Conservation (phyloP, 2,329 filamentous ascomycete genomes). For the Trichophyton schoenleinii region DNA sequence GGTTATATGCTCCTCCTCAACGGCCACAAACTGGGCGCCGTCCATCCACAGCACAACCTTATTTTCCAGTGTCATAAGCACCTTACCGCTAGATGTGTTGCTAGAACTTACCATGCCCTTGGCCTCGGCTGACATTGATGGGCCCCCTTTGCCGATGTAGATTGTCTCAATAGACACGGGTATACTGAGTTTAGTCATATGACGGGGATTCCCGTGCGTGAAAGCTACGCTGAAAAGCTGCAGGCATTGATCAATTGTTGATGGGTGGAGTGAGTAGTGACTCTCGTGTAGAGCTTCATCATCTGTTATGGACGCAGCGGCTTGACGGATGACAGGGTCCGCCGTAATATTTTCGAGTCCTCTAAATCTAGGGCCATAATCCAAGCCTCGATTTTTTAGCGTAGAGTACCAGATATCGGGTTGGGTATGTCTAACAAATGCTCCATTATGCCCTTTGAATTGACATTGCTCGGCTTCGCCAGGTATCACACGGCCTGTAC, state of each 20-base stretch:
- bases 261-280: slow-evolving; percentile 13
- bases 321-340: not conserved
- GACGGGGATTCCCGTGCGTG: not conserved
- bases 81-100: not conserved
- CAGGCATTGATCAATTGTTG: slow-evolving; percentile 16
- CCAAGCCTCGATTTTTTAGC: not conserved
- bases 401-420: not conserved
- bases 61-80: not conserved
- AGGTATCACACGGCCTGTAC: not conserved
- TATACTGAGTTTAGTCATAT: not conserved
- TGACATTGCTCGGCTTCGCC: not conserved
- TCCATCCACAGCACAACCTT: not conserved
- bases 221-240: slow-evolving; percentile 6
- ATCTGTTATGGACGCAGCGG: not conserved
- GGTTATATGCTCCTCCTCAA: not conserved
- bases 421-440: not conserved
- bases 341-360: not conserved
- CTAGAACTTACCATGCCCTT: not conserved
- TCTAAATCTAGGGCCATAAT: slow-evolving; percentile 7
- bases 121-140: not conserved
- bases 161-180: not conserved
- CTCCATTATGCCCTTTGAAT: not conserved
- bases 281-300: not conserved
- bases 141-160: not conserved
- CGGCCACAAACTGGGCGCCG: not conserved